Evolutionary conservation across 768 basidiomycete species (phyloP).

Genomic region (Tulasnella sp.): DNA sequence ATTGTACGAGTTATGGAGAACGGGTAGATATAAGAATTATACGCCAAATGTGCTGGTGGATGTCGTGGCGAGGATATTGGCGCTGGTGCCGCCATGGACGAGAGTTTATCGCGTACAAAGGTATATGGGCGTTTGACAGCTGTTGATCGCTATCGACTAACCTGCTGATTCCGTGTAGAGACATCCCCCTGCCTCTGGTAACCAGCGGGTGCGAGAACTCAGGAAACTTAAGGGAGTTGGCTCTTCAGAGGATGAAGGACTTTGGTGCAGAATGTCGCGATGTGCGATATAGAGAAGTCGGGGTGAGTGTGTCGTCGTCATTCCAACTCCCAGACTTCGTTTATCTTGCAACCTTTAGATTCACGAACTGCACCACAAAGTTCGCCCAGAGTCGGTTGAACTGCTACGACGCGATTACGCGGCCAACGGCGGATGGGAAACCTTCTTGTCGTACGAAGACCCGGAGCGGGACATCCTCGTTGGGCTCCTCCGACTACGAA

Average conservation of each 20-base stretch:
- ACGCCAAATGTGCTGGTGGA: slow-evolving; percentile 98
- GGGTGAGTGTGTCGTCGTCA: slow-evolving; percentile 60
- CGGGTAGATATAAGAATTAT: slow-evolving; percentile 97
- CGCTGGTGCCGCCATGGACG: slow-evolving; percentile 97
- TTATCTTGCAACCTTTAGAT: slow-evolving; percentile 60
- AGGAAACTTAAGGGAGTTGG: slow-evolving; percentile 91
- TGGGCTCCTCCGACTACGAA: slow-evolving; percentile 81
- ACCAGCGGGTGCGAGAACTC: slow-evolving; percentile 96
- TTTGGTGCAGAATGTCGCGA: slow-evolving; percentile 97
- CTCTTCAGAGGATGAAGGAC: slow-evolving; percentile 96
- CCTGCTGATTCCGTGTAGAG: slow-evolving; percentile 54
- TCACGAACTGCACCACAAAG: slow-evolving; percentile 97
- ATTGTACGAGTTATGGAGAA: slow-evolving; percentile 90
- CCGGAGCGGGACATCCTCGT: slow-evolving; percentile 94
- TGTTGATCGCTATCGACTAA: too few relatives aligned
- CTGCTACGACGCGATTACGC: slow-evolving; percentile 90
- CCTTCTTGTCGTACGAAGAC: slow-evolving; percentile 97
- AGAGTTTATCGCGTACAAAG: slow-evolving; percentile 95
- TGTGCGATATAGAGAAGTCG: slow-evolving; percentile 95
- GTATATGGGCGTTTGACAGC: slow-evolving; percentile 38
- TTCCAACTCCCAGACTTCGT: slow-evolving; percentile 14
- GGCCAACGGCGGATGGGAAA: slow-evolving; percentile 99
- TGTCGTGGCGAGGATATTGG: slow-evolving; percentile 90
- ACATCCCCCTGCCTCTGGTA: slow-evolving; percentile 93
- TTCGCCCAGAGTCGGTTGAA: slow-evolving; percentile 90